Base-by-base conservation (phyloP, 2,329 filamentous ascomycete genomes). In the Sporothrix curviconia region DNA sequence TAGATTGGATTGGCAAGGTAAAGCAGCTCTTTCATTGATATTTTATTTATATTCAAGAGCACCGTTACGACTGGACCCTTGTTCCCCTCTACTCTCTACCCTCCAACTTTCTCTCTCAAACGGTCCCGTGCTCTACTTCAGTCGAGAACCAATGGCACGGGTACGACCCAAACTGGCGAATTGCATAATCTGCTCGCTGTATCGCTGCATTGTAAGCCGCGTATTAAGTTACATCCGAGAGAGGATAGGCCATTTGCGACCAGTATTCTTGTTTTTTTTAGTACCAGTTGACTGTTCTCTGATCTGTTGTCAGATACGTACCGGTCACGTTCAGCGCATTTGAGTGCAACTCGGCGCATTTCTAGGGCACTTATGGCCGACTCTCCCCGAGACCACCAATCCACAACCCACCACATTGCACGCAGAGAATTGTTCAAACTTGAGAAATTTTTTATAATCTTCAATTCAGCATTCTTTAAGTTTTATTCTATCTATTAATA, bases 201-300 rank as follows among this genome's bases (percentile, higher is more conserved):
- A 19, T 42, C 17, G 37, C 40, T 52, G 37, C 47, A 32, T 43
- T 46, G 51, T 52, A 52, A 39, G 30, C 47, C 36, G 54, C 30
- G 53, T 56, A 7, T 37, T 49, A 32, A 49, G 53, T 49, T 56
- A 30, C 43, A 56, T 49, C 17, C 53, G 32, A 36, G 39, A 12
- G 22, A 30, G 37, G 19, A 22, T 22, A 25, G 7, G 47, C 25
- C n/a, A n/a, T n/a, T n/a, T n/a, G n/a, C n/a, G 47, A 25, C 32
- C 14, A 19, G 19, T 32, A 12, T 15, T 22, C 11, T 47, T 47
- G 44, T 30, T 22, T 22, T n/a, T n/a, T n/a, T n/a, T n/a, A n/a
- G n/a, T n/a, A n/a, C n/a, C n/a, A n/a, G n/a, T n/a, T n/a, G n/a
- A n/a, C n/a, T n/a, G n/a, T n/a, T n/a, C n/a, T n/a, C n/a, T n/a